Conservation (phyloP, 1,284 basidiomycete genomes). For the Moesziomyces sp. region DNA sequence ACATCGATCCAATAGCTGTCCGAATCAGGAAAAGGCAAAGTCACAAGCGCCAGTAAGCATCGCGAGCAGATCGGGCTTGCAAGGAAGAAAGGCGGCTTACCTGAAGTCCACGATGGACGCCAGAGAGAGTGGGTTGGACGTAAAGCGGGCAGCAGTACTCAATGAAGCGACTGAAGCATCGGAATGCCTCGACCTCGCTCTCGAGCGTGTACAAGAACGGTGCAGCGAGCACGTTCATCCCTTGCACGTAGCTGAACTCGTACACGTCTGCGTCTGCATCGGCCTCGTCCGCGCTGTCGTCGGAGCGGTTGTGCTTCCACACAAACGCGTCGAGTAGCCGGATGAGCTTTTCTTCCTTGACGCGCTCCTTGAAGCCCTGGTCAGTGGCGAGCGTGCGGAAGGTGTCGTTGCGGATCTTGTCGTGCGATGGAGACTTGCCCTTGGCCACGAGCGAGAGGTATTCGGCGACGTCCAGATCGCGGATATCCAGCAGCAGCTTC, state of each 20-base stretch:
- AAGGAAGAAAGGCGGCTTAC: slow-evolving; percentile 70
- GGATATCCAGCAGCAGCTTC: slow-evolving; percentile 58
- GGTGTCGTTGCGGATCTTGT: slow-evolving; percentile 72
- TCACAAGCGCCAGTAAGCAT: background rate
- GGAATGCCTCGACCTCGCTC: slow-evolving; percentile 94
- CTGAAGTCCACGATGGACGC: slow-evolving; percentile 91
- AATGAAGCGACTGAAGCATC: slow-evolving; percentile 92
- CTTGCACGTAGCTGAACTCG: slow-evolving; percentile 93
- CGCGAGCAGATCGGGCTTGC: background rate
- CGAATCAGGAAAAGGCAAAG: background rate
- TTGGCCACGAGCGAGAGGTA: slow-evolving; percentile 53
- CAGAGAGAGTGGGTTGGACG: slow-evolving; percentile 92
- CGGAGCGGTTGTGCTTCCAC: slow-evolving; percentile 79
- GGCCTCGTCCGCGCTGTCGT: slow-evolving; percentile 72
- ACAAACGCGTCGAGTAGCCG: slow-evolving; percentile 94
- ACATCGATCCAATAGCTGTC: slow-evolving; percentile 87
- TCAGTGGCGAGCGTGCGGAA: slow-evolving; percentile 92
- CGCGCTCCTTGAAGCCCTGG: slow-evolving; percentile 90
- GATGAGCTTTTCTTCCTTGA: slow-evolving; percentile 95
- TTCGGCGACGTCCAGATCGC: slow-evolving; percentile 25
- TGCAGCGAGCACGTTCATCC: slow-evolving; percentile 97
- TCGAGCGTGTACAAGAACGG: slow-evolving; percentile 97
- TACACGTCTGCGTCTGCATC: slow-evolving; percentile 62
- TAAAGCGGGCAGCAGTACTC: slow-evolving; percentile 92
- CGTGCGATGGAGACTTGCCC: slow-evolving; percentile 53